phyloP scores from a whole-genome alignment of 2,329 filamentous ascomycete genomes.

The Pochonia chlamydosporia region DNA sequence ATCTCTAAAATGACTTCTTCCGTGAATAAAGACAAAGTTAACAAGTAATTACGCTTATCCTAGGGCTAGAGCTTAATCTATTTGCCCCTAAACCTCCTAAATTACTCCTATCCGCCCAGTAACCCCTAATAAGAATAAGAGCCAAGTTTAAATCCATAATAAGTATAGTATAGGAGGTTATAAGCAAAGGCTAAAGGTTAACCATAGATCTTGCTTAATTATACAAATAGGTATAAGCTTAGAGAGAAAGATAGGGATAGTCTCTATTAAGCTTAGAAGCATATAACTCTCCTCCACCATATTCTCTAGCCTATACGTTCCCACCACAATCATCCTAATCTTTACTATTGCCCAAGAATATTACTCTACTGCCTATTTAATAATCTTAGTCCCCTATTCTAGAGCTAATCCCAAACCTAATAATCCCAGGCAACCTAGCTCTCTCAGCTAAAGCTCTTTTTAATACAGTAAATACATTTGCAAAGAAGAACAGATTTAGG shows the following conservation, averaged over 20 bases:
- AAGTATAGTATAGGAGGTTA: neutral
- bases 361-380: neutral
- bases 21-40: neutral
- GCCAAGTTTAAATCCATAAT: neutral
- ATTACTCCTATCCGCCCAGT: neutral
- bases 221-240: neutral
- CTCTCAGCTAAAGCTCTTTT: conserved; percentile 1
- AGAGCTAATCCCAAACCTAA: conserved; percentile 9
- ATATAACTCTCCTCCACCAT: conserved; percentile 8
- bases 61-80: neutral
- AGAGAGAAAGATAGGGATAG: conserved; percentile 2
- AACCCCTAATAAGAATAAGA: neutral
- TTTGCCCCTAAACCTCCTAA: neutral
- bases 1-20: neutral
- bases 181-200: neutral
- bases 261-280: conserved; percentile 8
- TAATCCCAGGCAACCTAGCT: conserved; percentile 6
- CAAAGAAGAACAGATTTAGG: conserved; percentile 8
- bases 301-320: conserved; percentile 4
- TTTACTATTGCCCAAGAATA: neutral
- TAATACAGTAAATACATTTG: conserved; percentile 1
- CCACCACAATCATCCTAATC: neutral
- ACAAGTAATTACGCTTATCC: neutral
- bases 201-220: no score
- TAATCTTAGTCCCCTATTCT: conserved; percentile 3